Base-by-base conservation (phyloP, 208 protist genomes). In the Trypanosoma vivax region DNA sequence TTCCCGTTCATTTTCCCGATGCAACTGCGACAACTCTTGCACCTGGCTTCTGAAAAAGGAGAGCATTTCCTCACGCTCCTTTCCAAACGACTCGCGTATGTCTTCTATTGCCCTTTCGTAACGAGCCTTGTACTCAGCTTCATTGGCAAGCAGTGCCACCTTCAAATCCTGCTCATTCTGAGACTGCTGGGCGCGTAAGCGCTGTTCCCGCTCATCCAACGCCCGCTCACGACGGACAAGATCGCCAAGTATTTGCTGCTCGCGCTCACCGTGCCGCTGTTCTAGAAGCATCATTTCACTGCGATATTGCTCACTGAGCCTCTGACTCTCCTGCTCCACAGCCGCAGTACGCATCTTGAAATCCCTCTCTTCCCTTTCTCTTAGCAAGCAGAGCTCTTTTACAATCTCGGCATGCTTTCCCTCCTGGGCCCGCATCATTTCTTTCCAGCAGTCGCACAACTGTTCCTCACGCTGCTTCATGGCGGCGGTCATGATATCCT, bases 1-100 rank as follows among this genome's bases (percentile, higher is more conserved):
- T 55, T 79, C 72, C 3, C 76, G 46, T 49, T 83, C 75, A 19
- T 82, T 70, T 23, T 70, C 52, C 28, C 73, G 60, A 55, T 88
- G 79, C 2, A 69, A 60, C 18, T 77, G 69, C 16, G 79, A 80
- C n/a, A 88, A 45, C 35, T 77, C 65, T 54, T 83, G 75, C 5
- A 88, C 29, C 23, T 80, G 79, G 21, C 80, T 69, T 29, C 70
- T 50, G 43, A 78, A 83, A 19, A 64, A 52, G 13, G 63, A 58
- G 13, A 51, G 54, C 18, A 83, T 51, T 38, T 73, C 73, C 35
- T 74, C 61, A 4, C 76, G 60, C 24, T 83, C 79, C 58, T 48
- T 59, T 3, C 74, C 67, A 30, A 62, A 65, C n/a, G 61, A 58
- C 18, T 55, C 48, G 2, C 61, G 47, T 37, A 77, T 60, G 30